A percentile compares a stretch with the other conserved stretches of the same genome.
phyloP scores from a whole-genome alignment of 331 rosid genomes.

The Ulmus americana region DNA sequence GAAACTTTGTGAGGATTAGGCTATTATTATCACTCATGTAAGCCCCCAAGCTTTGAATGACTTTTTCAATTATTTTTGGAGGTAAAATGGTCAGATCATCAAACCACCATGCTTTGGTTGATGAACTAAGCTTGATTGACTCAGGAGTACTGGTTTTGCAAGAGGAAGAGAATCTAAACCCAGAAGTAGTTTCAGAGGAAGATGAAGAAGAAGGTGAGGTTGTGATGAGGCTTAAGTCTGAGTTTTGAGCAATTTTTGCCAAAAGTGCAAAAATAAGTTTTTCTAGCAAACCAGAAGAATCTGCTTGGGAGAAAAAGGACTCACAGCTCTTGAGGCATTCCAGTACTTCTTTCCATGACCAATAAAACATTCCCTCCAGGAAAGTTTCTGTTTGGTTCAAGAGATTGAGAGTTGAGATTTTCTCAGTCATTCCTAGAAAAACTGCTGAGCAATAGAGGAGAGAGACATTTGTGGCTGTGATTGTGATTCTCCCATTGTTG shows the following conservation, averaged over 20 bases:
- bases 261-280: constrained; percentile 50
- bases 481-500: constrained; percentile 42
- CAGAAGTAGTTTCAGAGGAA: constrained; percentile 49
- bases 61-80: constrained; percentile 55
- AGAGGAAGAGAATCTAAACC: constrained; percentile 44
- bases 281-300: constrained; percentile 58
- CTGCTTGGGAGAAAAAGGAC: constrained; percentile 39
- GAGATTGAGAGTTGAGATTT: constrained; percentile 42
- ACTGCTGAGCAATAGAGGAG: constrained; percentile 56
- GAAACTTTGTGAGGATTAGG: constrained; percentile 60
- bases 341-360: constrained; percentile 56
- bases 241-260: constrained; percentile 44
- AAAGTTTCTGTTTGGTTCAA: constrained; percentile 49
- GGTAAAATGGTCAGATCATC: constrained; percentile 60
- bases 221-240: constrained; percentile 35
- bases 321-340: constrained; percentile 45
- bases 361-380: constrained; percentile 37
- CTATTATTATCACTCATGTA: constrained; percentile 43
- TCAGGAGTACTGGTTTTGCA: constrained; percentile 37
- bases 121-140: constrained; percentile 33
- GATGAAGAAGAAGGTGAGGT: constrained; percentile 44
- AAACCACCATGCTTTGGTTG: constrained; percentile 80
- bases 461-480: constrained; percentile 43
- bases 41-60: constrained; percentile 39
- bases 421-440: constrained; percentile 58